Evolutionary conservation across 257 asterid species (phyloP), one percentile per base, ranked within the genome.

Genomic region (Nicotiana knightiana): DNA sequence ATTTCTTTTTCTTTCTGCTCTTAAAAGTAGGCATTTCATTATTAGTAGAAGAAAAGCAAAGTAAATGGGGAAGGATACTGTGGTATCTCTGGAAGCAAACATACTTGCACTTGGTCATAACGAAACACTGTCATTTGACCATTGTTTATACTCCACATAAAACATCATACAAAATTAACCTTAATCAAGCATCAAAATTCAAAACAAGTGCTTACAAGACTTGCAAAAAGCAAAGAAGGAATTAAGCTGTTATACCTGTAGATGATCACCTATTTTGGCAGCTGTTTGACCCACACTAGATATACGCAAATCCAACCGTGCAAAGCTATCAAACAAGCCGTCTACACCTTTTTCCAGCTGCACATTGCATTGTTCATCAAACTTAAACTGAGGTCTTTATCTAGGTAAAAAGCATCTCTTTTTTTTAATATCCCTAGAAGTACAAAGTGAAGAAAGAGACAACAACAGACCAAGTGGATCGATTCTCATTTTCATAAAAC

Each of bases 251-350:
- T 46, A 51, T 26, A 96, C 99, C 97, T 93, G 98, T 82, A 96
- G 89, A 88, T 93, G 99, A 88, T 96, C 99, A 48, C 99, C 99
- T 28, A 96, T 96, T 92, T 96, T 96, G 65, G 98, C 99, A 79
- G 99, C 98, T 79, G 98, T 96, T 90, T 96, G 99, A 33, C 99
- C 99, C 84, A 94, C 98, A 88, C 98, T 94, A 53, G 99, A 96
- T 87, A 96, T 94, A 46, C 98, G 99, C 26, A 96, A 89, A 91
- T 96, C 99, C 87, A 96, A 86, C 89, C 99, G 89, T 53, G 97
- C 94, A 76, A 96, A 96, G 89, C 99, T 96, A 84, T 85, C 92
- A 88, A 96, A 96, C 89, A 96, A 91, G 88, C 97, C 98, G 86
- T 96, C 99, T 79, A 93, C 99, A 78, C 99, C 99, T 92, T 93